Percentiles rank a stretch among this genome's conserved stretches.
phyloP scores from a whole-genome alignment of 345 rosid species.

The Eucalyptus polybractea region DNA sequence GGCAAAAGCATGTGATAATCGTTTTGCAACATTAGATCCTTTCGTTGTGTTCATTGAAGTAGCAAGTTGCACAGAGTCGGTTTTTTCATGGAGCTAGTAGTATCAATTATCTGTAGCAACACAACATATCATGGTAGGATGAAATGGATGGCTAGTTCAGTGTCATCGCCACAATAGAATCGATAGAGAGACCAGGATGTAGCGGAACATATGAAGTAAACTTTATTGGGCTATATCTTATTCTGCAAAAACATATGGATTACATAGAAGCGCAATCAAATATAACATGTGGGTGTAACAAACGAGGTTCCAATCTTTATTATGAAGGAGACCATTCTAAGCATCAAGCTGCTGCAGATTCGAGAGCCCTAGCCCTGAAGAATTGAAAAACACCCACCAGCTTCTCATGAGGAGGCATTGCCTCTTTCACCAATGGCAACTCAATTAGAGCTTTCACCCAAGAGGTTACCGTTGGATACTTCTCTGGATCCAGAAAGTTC shows the following conservation, averaged over 20 bases:
- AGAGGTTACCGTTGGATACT: constrained; percentile 2
- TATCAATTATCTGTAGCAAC: not conserved
- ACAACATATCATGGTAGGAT: not conserved
- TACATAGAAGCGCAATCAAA: not conserved
- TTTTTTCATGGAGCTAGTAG: not conserved
- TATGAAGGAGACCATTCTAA: not conserved
- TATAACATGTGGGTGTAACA: not conserved
- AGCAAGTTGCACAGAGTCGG: not conserved
- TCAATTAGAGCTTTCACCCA: constrained; percentile 11
- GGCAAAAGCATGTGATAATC: not conserved
- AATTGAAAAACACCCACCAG: not conserved
- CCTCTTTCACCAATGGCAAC: constrained; percentile 8
- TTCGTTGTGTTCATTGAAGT: not conserved
- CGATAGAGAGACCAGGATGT: not conserved
- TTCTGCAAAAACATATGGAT: not conserved
- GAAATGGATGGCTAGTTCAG: not conserved
- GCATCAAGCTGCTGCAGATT: not conserved
- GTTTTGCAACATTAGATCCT: not conserved
- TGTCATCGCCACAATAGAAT: not conserved
- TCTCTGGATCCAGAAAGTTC: constrained; percentile 2
- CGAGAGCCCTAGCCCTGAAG: not conserved
- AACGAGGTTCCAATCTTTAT: not conserved
- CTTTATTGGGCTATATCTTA: not conserved
- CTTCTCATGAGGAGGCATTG: constrained; percentile 1
- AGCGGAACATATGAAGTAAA: not conserved